Conservation (phyloP, 495 filamentous ascomycete genomes). For the Recurvomyces mirabilis region DNA sequence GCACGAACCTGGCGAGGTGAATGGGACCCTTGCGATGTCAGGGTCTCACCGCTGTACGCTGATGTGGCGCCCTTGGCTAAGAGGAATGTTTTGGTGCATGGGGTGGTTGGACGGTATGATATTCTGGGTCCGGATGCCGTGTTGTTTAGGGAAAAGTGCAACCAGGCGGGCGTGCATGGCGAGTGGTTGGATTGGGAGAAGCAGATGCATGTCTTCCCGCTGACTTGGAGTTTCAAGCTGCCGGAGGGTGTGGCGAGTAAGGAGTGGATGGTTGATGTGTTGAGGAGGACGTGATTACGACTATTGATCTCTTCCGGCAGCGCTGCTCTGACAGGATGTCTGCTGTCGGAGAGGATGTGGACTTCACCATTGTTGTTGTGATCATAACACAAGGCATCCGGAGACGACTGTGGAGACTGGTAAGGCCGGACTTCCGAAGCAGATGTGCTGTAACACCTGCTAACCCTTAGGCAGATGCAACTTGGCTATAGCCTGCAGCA, state of each 20-base stretch:
- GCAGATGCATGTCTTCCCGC: slow-evolving; percentile 38
- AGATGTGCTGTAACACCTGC: too few relatives aligned
- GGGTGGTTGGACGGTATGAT: slow-evolving; percentile 30
- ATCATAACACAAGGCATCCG: too few relatives aligned
- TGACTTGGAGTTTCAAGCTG: slow-evolving; percentile 30
- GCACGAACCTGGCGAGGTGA: slow-evolving; percentile 27
- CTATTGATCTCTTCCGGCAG: too few relatives aligned
- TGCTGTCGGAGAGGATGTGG: too few relatives aligned
- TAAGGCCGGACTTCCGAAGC: too few relatives aligned
- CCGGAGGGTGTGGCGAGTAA: slow-evolving; percentile 29
- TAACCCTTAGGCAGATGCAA: too few relatives aligned
- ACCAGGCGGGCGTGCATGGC: slow-evolving; percentile 26
- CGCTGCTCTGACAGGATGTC: too few relatives aligned
- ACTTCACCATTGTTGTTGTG: too few relatives aligned
- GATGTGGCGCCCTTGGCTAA: slow-evolving; percentile 24
- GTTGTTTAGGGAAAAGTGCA: slow-evolving; percentile 28
- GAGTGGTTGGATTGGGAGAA: slow-evolving; percentile 38
- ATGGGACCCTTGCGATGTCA: slow-evolving; percentile 23
- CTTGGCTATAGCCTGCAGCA: too few relatives aligned
- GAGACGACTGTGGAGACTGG: too few relatives aligned
- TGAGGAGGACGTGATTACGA: slow-evolving; percentile 5
- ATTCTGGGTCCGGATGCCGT: slow-evolving; percentile 32
- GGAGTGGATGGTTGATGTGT: slow-evolving; percentile 32
- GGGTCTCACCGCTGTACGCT: slow-evolving; percentile 27
- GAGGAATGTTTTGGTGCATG: slow-evolving; percentile 29